Conservation (phyloP, 1,284 basidiomycete genomes). For the Trametes sp. region DNA sequence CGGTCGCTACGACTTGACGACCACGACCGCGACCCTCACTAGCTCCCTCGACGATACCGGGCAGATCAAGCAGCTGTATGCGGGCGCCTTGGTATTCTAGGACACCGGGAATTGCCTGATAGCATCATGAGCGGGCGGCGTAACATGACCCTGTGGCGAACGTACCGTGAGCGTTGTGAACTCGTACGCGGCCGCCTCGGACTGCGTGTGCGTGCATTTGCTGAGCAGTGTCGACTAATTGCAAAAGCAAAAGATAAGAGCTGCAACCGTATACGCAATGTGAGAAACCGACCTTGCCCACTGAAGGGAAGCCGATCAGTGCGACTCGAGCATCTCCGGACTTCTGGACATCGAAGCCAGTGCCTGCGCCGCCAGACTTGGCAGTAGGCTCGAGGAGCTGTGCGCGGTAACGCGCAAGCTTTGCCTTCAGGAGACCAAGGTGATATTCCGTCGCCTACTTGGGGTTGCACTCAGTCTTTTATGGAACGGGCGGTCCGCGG, state of each 20-base stretch:
- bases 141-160: slow-evolving; percentile 13
- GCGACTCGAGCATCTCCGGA: slow-evolving; percentile 94
- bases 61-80: slow-evolving; percentile 94
- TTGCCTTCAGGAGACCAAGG: slow-evolving; percentile 88
- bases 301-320: slow-evolving; percentile 94
- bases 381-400: slow-evolving; percentile 87
- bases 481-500: neutral
- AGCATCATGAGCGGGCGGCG: slow-evolving; percentile 16
- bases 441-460: slow-evolving; percentile 91
- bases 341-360: slow-evolving; percentile 95
- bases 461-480: slow-evolving; percentile 17
- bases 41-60: slow-evolving; percentile 98
- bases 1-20: slow-evolving; percentile 93
- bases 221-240: slow-evolving; percentile 88
- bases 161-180: slow-evolving; percentile 91
- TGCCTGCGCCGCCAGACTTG: slow-evolving; percentile 83
- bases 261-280: neutral
- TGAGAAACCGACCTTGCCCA: slow-evolving; percentile 74
- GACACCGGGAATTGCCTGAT: slow-evolving; percentile 91
- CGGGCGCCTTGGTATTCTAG: slow-evolving; percentile 93
- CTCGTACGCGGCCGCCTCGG: slow-evolving; percentile 92
- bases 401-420: slow-evolving; percentile 90
- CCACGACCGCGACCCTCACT: slow-evolving; percentile 94
- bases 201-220: slow-evolving; percentile 92
- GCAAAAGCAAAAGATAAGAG: neutral